Evolutionary conservation across 768 basidiomycete species (phyloP), one percentile per base, ranked within the genome.

Genomic region (Suillus tomentosus): DNA sequence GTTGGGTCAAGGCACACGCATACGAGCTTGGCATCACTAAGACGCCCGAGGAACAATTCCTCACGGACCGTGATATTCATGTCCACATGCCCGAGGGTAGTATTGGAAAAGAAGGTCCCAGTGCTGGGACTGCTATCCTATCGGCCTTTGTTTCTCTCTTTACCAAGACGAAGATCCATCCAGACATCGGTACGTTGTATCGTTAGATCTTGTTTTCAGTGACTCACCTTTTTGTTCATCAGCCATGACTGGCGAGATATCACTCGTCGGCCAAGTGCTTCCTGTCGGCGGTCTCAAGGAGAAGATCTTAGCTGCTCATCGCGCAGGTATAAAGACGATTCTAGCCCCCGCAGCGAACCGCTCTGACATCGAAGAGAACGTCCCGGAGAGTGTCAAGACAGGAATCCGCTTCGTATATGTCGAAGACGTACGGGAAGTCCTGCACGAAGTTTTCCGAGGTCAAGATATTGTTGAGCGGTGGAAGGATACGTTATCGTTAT

Each of bases 161-260:
- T 77, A 96, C 92, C 0, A 90, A 89, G 78, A 92, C 88, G 5
- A 86, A 80, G 76, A 87, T 98, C 51, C 84, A 84, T 72, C 92
- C 92, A 17, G 94, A 97, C 78, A 92, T 97, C 62, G 95, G 94
- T 95, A 69, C 24, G 90, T 77, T 6, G 43, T 34, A 54, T 24
- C 55, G 40, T 36, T 51, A 65, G 37, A 66, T 47, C 15, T 43
- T n/a, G 37, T 51, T 39, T 42, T 57, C 62, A 14, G 11, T 53
- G 39, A 24, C 56, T 55, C 14, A 36, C 40, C 15, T 60, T 3
- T 34, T 39, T 60, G 5, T 27, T 40, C 39, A 40, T 1, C 65
- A 95, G 95, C 97, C 7, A 96, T 99, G 95, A 99, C 97, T 0
- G 97, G 97, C 17, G 97, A 99, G 77, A 95, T 99, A 63, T 95